Evolutionary conservation across 2,329 filamentous ascomycete genomes (phyloP), one percentile per base, ranked within the genome.

Genomic region (Dactylonectria macrodidyma): DNA sequence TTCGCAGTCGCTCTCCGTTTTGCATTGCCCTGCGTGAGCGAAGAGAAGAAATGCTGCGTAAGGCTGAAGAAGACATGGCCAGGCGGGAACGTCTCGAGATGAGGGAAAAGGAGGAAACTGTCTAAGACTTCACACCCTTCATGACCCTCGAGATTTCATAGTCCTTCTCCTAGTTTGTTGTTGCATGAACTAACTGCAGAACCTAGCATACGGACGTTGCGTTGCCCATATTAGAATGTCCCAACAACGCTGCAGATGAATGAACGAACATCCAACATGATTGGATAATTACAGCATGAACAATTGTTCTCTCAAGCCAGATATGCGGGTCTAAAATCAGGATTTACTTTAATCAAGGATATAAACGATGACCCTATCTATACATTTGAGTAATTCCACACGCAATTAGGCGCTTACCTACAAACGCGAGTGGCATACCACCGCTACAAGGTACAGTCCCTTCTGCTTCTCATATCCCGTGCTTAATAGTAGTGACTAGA

Each of bases 1-100:
- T 93, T 50, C 84, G 90, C 26, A 84, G 83, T 26, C 84, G 85
- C 11, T 90, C 87, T 59, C 85, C 82, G 66, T 93, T 92, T 72
- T 93, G 90, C 73, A 87, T 88, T 73, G 88, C 88, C 54, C 76
- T 93, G 62, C 82, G 82, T 61, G 79, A 87, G 77, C 79, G 82
- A 65, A 89, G 86, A 73, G 82, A 83, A 33, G 84, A 86, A 70
- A 79, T 86, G 80, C 76, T 81, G 61, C 77, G 78, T 12, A 81
- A 76, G 62, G 79, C 80, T 9, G 81, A 84, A 46, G 81, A 82
- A 36, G 71, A 69, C 56, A 78, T 63, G 63, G 74, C 54, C 77
- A 82, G 69, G 75, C 65, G 71, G 16, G 75, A 79, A 59, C 73
- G 73, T 26, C 65, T 67, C 7, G 71, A 71, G 22, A 33, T 69